Evolutionary conservation across 257 asterid genomes (phyloP).

Genomic region (Nicotiana undulata): DNA sequence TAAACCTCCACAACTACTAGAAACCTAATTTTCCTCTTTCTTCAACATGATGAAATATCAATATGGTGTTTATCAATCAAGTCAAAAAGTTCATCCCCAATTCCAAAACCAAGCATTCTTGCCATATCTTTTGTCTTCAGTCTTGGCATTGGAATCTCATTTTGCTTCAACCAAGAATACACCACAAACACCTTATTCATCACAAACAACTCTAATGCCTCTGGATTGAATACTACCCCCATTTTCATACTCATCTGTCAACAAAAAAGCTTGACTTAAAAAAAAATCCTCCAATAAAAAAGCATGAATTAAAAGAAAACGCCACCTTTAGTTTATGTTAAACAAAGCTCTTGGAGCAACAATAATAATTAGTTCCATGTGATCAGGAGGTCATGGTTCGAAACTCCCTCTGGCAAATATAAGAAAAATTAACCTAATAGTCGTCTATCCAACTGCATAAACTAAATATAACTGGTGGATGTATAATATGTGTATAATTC

Average conservation of each 20-base stretch:
- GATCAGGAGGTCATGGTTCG: neutral
- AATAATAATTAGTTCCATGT: neutral
- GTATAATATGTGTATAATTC: too few relatives aligned
- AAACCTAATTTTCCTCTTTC: neutral
- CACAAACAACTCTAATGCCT: conserved; percentile 72
- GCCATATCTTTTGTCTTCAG: conserved; percentile 87
- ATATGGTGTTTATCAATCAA: conserved; percentile 38
- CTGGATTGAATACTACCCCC: conserved; percentile 90
- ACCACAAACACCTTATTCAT: conserved; percentile 67
- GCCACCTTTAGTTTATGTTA: neutral
- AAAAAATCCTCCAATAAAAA: neutral
- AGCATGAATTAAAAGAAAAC: neutral
- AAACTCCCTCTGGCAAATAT: too few relatives aligned
- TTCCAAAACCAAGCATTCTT: conserved; percentile 81
- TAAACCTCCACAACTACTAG: neutral
- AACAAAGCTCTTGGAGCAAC: neutral
- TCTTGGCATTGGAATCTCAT: conserved; percentile 49
- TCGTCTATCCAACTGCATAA: too few relatives aligned
- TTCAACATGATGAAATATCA: neutral
- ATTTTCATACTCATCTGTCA: conserved; percentile 64
- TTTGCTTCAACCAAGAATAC: conserved; percentile 66
- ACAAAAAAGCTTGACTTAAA: neutral
- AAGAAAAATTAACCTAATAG: too few relatives aligned
- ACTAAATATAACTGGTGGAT: too few relatives aligned
- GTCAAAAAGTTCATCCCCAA: conserved; percentile 80